Evolutionary conservation across 495 filamentous ascomycete species (phyloP).

Genomic region (Viridothelium virens): DNA sequence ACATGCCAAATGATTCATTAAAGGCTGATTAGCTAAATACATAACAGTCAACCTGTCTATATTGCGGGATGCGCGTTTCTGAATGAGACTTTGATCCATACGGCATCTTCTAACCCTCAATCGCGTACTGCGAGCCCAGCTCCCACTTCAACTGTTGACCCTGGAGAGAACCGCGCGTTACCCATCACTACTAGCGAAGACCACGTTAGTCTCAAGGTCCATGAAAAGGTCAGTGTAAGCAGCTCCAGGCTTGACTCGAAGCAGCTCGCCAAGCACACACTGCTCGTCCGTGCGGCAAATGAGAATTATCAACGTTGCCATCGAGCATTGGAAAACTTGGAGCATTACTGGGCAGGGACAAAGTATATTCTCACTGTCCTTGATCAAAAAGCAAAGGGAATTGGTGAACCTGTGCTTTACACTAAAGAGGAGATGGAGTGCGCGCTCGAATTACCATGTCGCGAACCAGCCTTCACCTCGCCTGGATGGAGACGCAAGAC

Average conservation of each 20-base stretch:
- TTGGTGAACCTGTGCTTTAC: conserved; percentile 72
- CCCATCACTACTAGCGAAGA: background rate
- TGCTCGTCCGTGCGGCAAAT: conserved; percentile 66
- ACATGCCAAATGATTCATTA: background rate
- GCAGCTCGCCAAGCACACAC: conserved; percentile 51
- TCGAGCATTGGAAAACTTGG: conserved; percentile 65
- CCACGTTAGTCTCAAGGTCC: background rate
- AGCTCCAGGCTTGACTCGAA: conserved; percentile 39
- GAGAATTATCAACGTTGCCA: conserved; percentile 78
- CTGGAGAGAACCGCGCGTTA: background rate
- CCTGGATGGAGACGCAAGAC: conserved; percentile 40
- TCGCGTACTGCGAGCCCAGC: conserved; percentile 37
- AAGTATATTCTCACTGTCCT: conserved; percentile 76
- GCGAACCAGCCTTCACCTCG: conserved; percentile 37
- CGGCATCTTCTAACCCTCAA: conserved; percentile 45
- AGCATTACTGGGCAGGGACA: conserved; percentile 77
- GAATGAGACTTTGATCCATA: conserved; percentile 61
- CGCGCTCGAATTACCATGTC: conserved; percentile 38
- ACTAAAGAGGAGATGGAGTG: conserved; percentile 71
- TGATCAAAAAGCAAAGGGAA: conserved; percentile 80
- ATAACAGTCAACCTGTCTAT: conserved; percentile 69
- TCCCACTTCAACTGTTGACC: background rate
- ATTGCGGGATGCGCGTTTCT: conserved; percentile 82
- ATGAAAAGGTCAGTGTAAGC: conserved; percentile 21
- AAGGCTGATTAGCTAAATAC: conserved; percentile 10